phyloP scores from a whole-genome alignment of 2,329 filamentous ascomycete species.

The Oidium heveae region DNA sequence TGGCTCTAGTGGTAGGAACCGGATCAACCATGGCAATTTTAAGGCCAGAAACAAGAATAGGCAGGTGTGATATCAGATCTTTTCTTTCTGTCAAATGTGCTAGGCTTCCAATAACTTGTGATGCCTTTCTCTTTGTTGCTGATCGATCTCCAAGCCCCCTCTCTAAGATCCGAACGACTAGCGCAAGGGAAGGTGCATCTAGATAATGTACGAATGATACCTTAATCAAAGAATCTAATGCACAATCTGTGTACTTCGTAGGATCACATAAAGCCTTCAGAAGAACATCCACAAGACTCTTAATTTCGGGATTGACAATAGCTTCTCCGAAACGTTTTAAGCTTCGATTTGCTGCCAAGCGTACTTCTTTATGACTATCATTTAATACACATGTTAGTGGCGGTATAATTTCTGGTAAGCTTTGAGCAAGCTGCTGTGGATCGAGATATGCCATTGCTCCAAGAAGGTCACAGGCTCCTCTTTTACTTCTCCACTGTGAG shows the following conservation, averaged over 20 bases:
- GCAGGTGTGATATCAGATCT: conserved; percentile 73
- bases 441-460: conserved; percentile 98
- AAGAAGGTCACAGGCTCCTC: conserved; percentile 85
- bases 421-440: conserved; percentile 76
- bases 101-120: conserved; percentile 92
- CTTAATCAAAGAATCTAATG: conserved; percentile 81
- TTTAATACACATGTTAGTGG: conserved; percentile 83
- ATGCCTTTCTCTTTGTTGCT: conserved; percentile 82
- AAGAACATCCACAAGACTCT: conserved; percentile 69
- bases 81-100: conserved; percentile 93
- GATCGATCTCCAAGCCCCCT: conserved; percentile 78
- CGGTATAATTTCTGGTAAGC: conserved; percentile 87
- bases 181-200: conserved; percentile 83
- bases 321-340: conserved; percentile 96
- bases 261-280: conserved; percentile 93
- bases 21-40: conserved; percentile 81
- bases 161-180: conserved; percentile 87
- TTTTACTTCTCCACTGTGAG: conserved; percentile 93
- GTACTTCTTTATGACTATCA: conserved; percentile 94
- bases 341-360: conserved; percentile 75
- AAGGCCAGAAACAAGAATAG: conserved; percentile 74
- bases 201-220: conserved; percentile 97
- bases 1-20: conserved; percentile 85
- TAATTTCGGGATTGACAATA: conserved; percentile 93
- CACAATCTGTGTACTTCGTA: conserved; percentile 89